Evolutionary conservation across 345 rosid species (phyloP).

Genomic region (Sisymbrium irio): DNA sequence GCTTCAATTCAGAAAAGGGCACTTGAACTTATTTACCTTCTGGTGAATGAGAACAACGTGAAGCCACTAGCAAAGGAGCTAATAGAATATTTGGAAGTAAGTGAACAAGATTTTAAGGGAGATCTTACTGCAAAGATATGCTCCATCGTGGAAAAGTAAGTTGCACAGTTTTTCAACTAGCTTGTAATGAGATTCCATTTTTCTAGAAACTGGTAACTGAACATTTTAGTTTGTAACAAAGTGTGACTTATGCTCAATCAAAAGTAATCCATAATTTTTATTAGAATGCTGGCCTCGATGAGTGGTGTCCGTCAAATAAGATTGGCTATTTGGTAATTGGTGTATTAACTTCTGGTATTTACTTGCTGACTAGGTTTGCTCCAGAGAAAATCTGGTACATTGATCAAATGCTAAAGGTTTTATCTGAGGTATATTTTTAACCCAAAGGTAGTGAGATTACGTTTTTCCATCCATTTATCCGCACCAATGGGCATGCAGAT

Average conservation of each 20-base stretch:
- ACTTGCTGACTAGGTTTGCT: conserved; percentile 67
- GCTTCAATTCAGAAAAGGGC: conserved; percentile 97
- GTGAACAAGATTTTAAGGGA: conserved; percentile 89
- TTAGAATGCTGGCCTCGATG: conserved; percentile 18
- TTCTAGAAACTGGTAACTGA: conserved; percentile 12
- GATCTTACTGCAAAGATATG: conserved; percentile 97
- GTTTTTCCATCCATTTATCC: background rate
- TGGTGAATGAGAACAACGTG: conserved; percentile 82
- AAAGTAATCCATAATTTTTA: background rate
- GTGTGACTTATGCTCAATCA: conserved; percentile 5
- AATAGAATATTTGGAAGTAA: conserved; percentile 87
- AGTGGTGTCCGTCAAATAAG: conserved; percentile 4
- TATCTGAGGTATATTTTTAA: conserved; percentile 66
- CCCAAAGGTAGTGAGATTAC: background rate
- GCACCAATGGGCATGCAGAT: conserved; percentile 6
- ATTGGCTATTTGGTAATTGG: background rate
- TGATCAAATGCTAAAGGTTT: conserved; percentile 99
- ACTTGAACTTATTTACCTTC: conserved; percentile 77
- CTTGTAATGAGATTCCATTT: conserved; percentile 8
- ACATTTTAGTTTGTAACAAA: background rate
- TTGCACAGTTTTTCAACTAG: conserved; percentile 22
- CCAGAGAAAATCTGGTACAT: conserved; percentile 96
- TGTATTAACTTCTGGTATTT: conserved; percentile 28
- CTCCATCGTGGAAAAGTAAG: conserved; percentile 95
- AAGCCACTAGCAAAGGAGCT: conserved; percentile 82